Percentiles rank a stretch among this genome's conserved stretches.
phyloP scores from a whole-genome alignment of 192 early-diverging fungal genomes.

The Backusella tuberculispora region DNA sequence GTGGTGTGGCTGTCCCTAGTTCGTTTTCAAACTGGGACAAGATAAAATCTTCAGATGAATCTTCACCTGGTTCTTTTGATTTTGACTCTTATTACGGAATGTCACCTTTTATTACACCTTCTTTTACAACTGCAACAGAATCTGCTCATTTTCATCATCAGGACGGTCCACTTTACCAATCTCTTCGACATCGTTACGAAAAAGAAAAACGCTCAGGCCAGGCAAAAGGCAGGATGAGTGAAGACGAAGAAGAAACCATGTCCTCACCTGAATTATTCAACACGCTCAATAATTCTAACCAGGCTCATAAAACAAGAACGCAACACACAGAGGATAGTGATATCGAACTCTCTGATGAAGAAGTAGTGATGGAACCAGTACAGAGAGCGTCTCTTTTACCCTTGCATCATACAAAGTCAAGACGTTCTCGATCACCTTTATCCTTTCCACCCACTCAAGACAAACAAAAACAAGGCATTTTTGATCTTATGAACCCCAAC shows the following conservation, averaged over 20 bases:
- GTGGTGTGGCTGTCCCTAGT: conserved; percentile 38
- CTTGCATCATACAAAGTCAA: neutral
- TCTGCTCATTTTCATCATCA: conserved; percentile 11
- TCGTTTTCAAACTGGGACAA: conserved; percentile 34
- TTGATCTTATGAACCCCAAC: neutral
- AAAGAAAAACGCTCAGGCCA: conserved; percentile 20
- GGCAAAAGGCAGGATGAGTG: neutral
- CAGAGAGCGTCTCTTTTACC: neutral
- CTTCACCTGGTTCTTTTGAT: conserved; percentile 22
- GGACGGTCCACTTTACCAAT: conserved; percentile 17
- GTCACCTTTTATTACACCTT: conserved; percentile 35
- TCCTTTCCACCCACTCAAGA: neutral
- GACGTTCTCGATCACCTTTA: conserved; percentile 14
- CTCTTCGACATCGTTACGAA: conserved; percentile 38
- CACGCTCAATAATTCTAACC: neutral
- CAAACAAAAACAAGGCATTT: neutral
- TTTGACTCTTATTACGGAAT: conserved; percentile 39
- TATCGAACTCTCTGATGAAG: conserved; percentile 42
- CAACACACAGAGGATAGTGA: conserved; percentile 38
- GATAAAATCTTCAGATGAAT: neutral
- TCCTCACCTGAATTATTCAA: conserved; percentile 15
- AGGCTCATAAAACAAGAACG: neutral
- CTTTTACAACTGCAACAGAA: conserved; percentile 22
- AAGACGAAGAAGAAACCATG: conserved; percentile 27
- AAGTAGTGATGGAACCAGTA: neutral